These are phyloP conservation scores for Debaryomyces psychrophilus DNA, from an alignment of 1,139 yeast genomes.

Conservation along the genomic window DNA sequence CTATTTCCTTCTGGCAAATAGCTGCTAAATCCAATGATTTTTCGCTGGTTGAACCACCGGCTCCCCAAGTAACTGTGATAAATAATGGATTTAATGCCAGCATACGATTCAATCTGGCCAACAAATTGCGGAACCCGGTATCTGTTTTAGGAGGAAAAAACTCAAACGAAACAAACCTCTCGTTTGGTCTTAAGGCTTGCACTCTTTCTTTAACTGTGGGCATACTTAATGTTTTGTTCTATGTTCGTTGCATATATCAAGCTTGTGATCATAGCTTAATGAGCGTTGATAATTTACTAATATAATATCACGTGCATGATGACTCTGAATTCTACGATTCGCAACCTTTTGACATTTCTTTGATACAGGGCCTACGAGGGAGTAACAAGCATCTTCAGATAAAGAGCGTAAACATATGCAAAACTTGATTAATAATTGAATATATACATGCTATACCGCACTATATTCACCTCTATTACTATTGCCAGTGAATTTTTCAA, in stretches of 20 bases:
- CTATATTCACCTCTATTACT: conserved; percentile 83
- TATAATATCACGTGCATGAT: conserved; percentile 1
- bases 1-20: conserved; percentile 73
- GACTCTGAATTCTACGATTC: not conserved
- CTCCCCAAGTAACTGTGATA: conserved; percentile 97
- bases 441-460: conserved; percentile 59
- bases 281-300: conserved; percentile 5
- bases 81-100: conserved; percentile 84
- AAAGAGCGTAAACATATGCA: not conserved
- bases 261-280: not conserved
- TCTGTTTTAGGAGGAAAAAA: conserved; percentile 97
- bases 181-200: conserved; percentile 49
- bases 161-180: conserved; percentile 80
- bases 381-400: not conserved
- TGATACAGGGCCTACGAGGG: not conserved
- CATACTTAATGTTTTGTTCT: conserved; percentile 6
- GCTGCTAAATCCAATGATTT: conserved; percentile 84
- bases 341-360: too few relatives aligned
- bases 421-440: conserved; percentile 1
- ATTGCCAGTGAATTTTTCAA: conserved; percentile 70
- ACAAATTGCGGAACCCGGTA: conserved; percentile 78
- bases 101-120: conserved; percentile 88
- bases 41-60: conserved; percentile 92
- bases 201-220: conserved; percentile 60
- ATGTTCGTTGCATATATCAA: not conserved